A percentile compares a stretch with the other conserved stretches of the same genome.
Evolutionary conservation across 2,329 filamentous ascomycete species (phyloP).

Genomic region (Fusarium sp.): DNA sequence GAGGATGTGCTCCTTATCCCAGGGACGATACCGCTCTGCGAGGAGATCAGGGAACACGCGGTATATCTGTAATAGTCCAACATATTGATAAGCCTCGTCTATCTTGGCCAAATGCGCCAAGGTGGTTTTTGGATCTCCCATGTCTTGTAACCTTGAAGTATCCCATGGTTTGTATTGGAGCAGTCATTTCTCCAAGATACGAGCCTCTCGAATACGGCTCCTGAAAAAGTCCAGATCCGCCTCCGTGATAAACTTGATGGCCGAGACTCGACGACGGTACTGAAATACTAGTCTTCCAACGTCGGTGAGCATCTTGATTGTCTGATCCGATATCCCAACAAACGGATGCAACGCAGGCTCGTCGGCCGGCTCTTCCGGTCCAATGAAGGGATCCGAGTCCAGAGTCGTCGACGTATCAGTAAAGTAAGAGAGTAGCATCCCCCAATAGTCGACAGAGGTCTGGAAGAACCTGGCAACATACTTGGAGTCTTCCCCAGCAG

Average conservation of each 20-base stretch:
- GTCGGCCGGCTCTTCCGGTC: background rate
- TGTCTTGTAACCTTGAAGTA: constrained; percentile 24
- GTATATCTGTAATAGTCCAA: constrained; percentile 34
- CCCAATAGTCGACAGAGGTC: constrained; percentile 41
- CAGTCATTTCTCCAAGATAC: constrained; percentile 28
- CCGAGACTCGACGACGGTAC: constrained; percentile 32
- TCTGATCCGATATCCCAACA: constrained; percentile 32
- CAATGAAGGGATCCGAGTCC: background rate
- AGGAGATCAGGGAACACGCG: constrained; percentile 42
- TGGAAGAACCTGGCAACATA: constrained; percentile 21
- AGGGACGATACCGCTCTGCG: constrained; percentile 27
- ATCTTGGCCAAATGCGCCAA: constrained; percentile 29
- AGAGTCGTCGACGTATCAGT: constrained; percentile 18
- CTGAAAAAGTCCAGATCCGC: constrained; percentile 32
- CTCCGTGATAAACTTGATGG: constrained; percentile 31
- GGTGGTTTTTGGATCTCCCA: constrained; percentile 26
- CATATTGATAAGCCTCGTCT: constrained; percentile 37
- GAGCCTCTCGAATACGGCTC: constrained; percentile 19
- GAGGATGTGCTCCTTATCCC: constrained; percentile 20
- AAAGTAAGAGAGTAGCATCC: constrained; percentile 38
- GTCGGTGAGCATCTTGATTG: constrained; percentile 25
- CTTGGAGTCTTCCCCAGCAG: background rate
- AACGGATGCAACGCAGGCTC: constrained; percentile 30
- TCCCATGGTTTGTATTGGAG: constrained; percentile 14
- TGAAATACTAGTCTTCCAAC: constrained; percentile 34